Percentiles rank a stretch among this genome's conserved stretches.
These are phyloP conservation scores for Fagopyrum tataricum DNA, from an alignment of 148 eudicot genomes.

Conservation along the genomic window DNA sequence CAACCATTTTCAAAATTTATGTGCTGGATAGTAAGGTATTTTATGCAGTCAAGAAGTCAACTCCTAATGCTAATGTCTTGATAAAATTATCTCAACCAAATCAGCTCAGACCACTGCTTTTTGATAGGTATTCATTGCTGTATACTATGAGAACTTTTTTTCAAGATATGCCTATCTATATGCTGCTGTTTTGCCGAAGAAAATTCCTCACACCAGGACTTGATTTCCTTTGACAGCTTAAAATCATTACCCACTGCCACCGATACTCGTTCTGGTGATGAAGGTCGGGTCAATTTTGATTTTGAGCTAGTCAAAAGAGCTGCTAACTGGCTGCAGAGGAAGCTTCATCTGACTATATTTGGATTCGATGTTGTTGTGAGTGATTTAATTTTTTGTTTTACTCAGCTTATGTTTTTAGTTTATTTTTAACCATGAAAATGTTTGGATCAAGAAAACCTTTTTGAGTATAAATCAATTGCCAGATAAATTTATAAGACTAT, in stretches of 20 bases:
- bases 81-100: constrained; percentile 38
- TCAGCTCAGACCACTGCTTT: constrained; percentile 54
- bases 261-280: constrained; percentile 27
- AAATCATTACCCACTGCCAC: constrained; percentile 69
- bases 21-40: constrained; percentile 67
- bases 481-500: neutral
- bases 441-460: neutral
- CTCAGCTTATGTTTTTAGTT: neutral
- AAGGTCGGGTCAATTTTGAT: constrained; percentile 30
- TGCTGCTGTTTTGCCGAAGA: neutral
- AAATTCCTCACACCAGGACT: neutral
- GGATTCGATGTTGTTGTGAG: constrained; percentile 97
- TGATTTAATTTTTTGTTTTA: constrained; percentile 15
- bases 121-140: constrained; percentile 55
- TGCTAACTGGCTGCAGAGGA: constrained; percentile 62
- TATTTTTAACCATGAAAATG: neutral
- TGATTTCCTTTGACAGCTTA: constrained; percentile 39
- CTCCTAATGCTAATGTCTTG: constrained; percentile 55
- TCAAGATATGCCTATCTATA: neutral
- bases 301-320: constrained; percentile 71
- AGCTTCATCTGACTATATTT: constrained; percentile 73
- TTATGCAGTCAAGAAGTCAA: constrained; percentile 78
- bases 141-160: neutral
- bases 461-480: neutral
- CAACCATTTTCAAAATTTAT: constrained; percentile 70